Conservation (phyloP, 345 rosid genomes). For the Citrus australasica region DNA sequence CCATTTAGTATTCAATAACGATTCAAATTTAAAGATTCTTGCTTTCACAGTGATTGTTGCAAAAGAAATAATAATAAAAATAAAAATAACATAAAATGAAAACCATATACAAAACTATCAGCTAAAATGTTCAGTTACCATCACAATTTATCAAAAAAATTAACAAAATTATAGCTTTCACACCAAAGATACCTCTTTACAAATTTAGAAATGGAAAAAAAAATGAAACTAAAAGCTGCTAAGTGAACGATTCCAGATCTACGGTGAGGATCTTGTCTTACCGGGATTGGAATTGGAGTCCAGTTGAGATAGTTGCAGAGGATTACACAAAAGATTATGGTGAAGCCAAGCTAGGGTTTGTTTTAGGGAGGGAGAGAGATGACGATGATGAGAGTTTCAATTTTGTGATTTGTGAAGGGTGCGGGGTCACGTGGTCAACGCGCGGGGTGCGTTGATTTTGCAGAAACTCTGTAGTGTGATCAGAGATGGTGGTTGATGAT, state of each 20-base stretch:
- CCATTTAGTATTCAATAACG: neutral
- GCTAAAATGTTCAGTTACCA: neutral
- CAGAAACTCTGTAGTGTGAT: neutral
- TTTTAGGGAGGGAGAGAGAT: neutral
- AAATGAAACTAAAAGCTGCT: neutral
- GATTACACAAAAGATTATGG: neutral
- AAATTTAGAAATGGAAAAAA: neutral
- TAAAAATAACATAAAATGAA: neutral
- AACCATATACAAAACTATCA: neutral
- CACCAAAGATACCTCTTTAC: neutral
- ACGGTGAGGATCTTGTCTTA: slow-evolving; percentile 9
- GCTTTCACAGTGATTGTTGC: neutral
- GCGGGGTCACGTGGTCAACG: slow-evolving; percentile 4
- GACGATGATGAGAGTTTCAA: too few species aligned
- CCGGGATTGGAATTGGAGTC: neutral
- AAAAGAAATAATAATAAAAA: neutral
- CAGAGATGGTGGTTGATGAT: neutral
- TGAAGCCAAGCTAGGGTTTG: slow-evolving; percentile 17
- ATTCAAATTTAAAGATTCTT: neutral
- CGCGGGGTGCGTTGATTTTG: slow-evolving; percentile 2
- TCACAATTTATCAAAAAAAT: neutral
- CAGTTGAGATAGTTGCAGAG: slow-evolving; percentile 1
- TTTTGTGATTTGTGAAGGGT: neutral
- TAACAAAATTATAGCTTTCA: neutral
- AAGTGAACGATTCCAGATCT: slow-evolving; percentile 9